phyloP scores from a whole-genome alignment of 306 rosid genomes.

The Erythrophleum fordii region DNA sequence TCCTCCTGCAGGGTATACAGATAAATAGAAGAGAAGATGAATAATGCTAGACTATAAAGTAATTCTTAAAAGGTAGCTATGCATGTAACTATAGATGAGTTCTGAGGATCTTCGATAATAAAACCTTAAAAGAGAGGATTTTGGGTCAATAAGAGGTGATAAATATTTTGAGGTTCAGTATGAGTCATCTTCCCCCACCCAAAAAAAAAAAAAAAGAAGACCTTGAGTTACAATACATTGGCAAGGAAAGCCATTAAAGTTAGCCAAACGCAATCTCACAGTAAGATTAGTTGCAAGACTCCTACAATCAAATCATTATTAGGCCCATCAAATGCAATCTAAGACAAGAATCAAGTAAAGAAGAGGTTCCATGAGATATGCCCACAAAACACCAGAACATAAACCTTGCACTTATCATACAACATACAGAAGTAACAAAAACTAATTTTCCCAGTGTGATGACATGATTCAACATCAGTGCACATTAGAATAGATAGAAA shows the following conservation, averaged over 20 bases:
- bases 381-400: conserved; percentile 18
- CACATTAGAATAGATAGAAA: neutral
- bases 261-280: neutral
- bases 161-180: conserved; percentile 4
- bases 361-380: neutral
- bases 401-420: neutral
- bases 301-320: neutral
- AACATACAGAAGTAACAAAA: neutral
- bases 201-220: neutral
- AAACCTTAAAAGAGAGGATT: conserved; percentile 19
- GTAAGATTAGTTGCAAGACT: conserved; percentile 24
- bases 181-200: neutral
- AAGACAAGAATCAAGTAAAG: conserved; percentile 21
- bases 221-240: conserved; percentile 20
- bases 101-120: neutral
- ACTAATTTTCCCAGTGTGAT: conserved; percentile 5
- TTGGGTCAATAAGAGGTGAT: neutral
- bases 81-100: conserved; percentile 7
- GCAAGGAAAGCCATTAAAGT: neutral
- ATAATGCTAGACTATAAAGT: conserved; percentile 10
- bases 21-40: conserved; percentile 34
- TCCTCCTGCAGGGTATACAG: conserved; percentile 65
- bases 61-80: conserved; percentile 1
- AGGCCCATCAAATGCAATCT: neutral
- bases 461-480: conserved; percentile 9